Percentiles rank a stretch among this genome's conserved stretches.
Evolutionary conservation across 257 asterid genomes (phyloP).

Genomic region (Solanum ahanhuiri): DNA sequence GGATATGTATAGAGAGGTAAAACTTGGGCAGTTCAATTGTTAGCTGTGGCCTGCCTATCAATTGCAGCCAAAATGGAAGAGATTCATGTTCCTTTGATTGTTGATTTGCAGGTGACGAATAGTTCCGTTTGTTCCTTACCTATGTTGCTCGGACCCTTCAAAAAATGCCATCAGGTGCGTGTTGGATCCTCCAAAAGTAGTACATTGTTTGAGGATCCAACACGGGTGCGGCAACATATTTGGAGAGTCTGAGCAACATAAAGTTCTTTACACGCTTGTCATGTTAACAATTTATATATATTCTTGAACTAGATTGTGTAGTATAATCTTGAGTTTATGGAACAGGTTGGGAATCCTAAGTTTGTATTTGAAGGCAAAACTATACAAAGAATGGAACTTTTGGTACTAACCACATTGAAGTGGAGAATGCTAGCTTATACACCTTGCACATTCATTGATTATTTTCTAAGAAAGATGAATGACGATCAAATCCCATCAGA

Average conservation of each 20-base stretch:
- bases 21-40: slow-evolving; percentile 48
- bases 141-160: background rate
- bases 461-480: slow-evolving; percentile 30
- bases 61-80: slow-evolving; percentile 71
- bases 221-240: background rate
- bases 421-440: slow-evolving; percentile 68
- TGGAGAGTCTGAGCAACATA: background rate
- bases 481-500: slow-evolving; percentile 7
- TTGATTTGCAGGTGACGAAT: slow-evolving; percentile 55
- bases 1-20: slow-evolving; percentile 31
- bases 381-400: slow-evolving; percentile 65
- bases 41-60: slow-evolving; percentile 65
- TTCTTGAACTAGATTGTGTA: background rate
- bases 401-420: slow-evolving; percentile 44
- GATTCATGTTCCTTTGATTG: slow-evolving; percentile 36
- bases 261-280: background rate
- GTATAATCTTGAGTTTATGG: background rate
- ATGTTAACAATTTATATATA: background rate
- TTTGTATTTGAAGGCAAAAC: slow-evolving; percentile 48
- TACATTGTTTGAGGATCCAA: background rate
- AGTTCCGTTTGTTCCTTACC: background rate
- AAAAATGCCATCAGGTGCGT: background rate
- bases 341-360: slow-evolving; percentile 52
- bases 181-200: background rate
- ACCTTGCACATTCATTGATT: slow-evolving; percentile 54